Conservation (phyloP, 306 rosid genomes). For the Vachellia pachyceras region DNA sequence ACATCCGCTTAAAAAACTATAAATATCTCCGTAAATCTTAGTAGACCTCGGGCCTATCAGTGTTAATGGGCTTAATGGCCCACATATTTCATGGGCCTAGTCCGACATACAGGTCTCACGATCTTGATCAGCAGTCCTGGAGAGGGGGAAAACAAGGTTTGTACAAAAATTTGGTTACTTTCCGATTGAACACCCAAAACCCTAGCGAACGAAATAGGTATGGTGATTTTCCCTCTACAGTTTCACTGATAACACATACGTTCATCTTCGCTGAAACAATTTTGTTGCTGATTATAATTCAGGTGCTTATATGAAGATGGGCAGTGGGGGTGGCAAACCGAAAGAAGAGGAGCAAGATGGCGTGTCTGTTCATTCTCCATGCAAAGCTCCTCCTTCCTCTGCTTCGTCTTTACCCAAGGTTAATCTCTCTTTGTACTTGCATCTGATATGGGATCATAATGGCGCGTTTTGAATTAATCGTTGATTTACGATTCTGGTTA, state of each 20-base stretch:
- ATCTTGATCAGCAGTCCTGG: not conserved
- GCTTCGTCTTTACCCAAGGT: constrained; percentile 93
- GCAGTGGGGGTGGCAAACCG: constrained; percentile 71
- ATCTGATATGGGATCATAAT: not conserved
- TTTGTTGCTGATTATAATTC: not conserved
- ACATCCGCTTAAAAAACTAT: no score
- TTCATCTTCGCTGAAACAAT: not conserved
- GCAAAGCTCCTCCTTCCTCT: constrained; percentile 97
- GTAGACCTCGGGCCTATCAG: no score
- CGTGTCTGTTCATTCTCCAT: constrained; percentile 93
- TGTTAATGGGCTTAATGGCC: not conserved
- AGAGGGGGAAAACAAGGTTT: not conserved
- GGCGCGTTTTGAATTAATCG: not conserved
- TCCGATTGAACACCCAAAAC: constrained; percentile 47
- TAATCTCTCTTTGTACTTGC: constrained; percentile 20
- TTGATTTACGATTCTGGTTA: constrained; percentile 31
- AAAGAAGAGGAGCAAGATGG: constrained; percentile 96
- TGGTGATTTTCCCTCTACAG: constrained; percentile 4
- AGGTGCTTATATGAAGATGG: constrained; percentile 40
- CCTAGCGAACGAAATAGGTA: constrained; percentile 44
- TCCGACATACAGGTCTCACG: constrained; percentile 14
- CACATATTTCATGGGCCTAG: not conserved
- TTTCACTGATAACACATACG: not conserved
- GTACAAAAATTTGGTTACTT: not conserved
- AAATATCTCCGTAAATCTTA: no score